A percentile compares a stretch with the other conserved stretches of the same genome.
Conservation (phyloP, 192 early-diverging fungal genomes). For the Blastocladiella britannica region DNA sequence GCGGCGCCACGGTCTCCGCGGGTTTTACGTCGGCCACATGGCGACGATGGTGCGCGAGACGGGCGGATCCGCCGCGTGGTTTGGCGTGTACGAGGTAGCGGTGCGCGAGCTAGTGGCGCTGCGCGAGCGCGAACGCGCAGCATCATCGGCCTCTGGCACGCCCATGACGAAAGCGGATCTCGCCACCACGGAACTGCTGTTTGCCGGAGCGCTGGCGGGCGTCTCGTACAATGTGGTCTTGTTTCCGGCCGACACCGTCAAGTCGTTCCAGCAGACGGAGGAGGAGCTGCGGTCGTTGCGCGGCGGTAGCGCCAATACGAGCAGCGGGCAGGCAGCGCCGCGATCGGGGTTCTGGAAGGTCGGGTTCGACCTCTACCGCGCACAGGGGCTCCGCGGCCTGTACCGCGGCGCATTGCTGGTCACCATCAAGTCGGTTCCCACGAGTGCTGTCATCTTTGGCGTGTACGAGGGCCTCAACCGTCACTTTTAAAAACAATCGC, state of each 20-base stretch:
- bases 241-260: conserved; percentile 87
- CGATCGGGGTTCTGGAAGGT: conserved; percentile 33
- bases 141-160: conserved; percentile 3
- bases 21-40: conserved; percentile 58
- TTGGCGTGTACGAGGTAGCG: conserved; percentile 77
- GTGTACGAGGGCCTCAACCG: conserved; percentile 60
- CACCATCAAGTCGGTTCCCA: conserved; percentile 63
- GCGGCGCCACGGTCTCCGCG: conserved; percentile 22
- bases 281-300: conserved; percentile 22
- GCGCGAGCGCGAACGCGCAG: neutral
- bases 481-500: too few species aligned
- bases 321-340: neutral
- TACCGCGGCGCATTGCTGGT: conserved; percentile 92
- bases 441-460: conserved; percentile 89
- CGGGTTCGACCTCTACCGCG: conserved; percentile 42
- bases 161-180: conserved; percentile 47
- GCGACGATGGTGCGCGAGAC: conserved; percentile 75
- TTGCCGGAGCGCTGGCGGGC: conserved; percentile 75
- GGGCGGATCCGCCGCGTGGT: conserved; percentile 87
- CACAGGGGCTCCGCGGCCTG: conserved; percentile 61
- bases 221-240: conserved; percentile 68
- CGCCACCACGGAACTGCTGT: conserved; percentile 46
- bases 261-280: conserved; percentile 77
- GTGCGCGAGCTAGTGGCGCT: conserved; percentile 32
- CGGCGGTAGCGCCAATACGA: conserved; percentile 3